phyloP scores from a whole-genome alignment of 2,329 filamentous ascomycete species.

The Colletotrichum trifolii region DNA sequence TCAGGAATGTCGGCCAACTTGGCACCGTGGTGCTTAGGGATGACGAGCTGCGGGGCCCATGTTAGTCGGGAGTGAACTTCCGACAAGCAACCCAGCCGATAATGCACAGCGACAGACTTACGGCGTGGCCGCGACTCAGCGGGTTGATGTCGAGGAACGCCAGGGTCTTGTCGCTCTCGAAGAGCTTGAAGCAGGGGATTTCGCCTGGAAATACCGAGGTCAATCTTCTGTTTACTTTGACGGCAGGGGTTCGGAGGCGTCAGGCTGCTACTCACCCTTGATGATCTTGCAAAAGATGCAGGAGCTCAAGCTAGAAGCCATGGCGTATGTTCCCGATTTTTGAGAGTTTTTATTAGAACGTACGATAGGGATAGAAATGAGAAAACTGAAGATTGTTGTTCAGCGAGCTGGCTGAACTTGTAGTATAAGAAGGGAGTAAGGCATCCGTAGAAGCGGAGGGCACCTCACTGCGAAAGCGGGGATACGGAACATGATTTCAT shows the following conservation, averaged over 20 bases:
- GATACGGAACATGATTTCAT: slow-evolving; percentile 10
- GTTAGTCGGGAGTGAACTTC: slow-evolving; percentile 17
- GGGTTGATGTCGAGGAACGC: slow-evolving; percentile 98
- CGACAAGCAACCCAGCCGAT: neutral
- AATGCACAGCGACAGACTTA: slow-evolving; percentile 55
- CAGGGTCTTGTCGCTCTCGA: slow-evolving; percentile 91
- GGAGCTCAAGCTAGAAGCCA: slow-evolving; percentile 64
- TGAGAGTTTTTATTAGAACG: neutral
- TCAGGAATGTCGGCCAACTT: slow-evolving; percentile 95
- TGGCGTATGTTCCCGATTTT: slow-evolving; percentile 30
- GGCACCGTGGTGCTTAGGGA: slow-evolving; percentile 92
- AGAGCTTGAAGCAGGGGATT: slow-evolving; percentile 96
- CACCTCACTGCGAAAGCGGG: slow-evolving; percentile 14
- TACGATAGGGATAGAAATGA: neutral
- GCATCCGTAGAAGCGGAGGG: neutral
- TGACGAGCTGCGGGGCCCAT: slow-evolving; percentile 76
- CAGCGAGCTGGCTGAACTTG: neutral
- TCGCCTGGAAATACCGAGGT: slow-evolving; percentile 70
- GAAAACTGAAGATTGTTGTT: neutral
- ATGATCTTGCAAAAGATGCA: slow-evolving; percentile 99
- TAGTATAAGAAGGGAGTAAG: slow-evolving; percentile 2
- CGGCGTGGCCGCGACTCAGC: slow-evolving; percentile 87
- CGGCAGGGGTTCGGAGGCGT: neutral
- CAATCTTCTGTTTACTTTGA: slow-evolving; percentile 27
- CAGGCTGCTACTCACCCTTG: slow-evolving; percentile 69